Percentiles rank a stretch among this genome's conserved stretches.
These are phyloP conservation scores for Actinomortierella ambigua DNA, from an alignment of 371 early-diverging fungal genomes.

Conservation along the genomic window DNA sequence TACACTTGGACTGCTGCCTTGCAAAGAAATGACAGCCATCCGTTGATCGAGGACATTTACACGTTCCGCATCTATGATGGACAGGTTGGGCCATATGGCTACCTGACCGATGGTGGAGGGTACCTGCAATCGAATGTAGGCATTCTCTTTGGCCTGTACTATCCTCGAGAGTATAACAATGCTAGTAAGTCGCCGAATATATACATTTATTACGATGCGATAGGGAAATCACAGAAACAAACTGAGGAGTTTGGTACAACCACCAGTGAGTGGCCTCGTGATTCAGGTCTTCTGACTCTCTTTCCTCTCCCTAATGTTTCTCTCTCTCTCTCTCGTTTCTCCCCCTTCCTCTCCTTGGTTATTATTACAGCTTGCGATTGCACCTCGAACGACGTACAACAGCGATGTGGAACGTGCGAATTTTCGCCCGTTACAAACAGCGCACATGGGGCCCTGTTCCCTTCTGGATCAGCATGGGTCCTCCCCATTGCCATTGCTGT, in stretches of 20 bases:
- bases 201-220: too few species aligned
- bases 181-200: too few species aligned
- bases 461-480: too few species aligned
- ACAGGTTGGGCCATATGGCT: slow-evolving; percentile 17
- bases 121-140: slow-evolving; percentile 19
- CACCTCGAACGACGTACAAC: too few species aligned
- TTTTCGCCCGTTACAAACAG: too few species aligned
- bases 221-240: too few species aligned
- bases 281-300: neutral
- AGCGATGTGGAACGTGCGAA: too few species aligned
- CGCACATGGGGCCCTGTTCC: too few species aligned
- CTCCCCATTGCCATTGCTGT: too few species aligned
- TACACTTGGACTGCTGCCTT: slow-evolving; percentile 28
- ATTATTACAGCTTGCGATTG: neutral
- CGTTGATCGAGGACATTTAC: slow-evolving; percentile 20
- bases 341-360: neutral
- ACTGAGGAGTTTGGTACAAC: too few species aligned
- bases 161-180: neutral
- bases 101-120: slow-evolving; percentile 9
- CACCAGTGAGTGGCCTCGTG: too few species aligned
- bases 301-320: neutral
- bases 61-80: slow-evolving; percentile 43
- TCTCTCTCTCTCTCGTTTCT: neutral
- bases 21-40: slow-evolving; percentile 16
- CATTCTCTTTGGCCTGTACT: slow-evolving; percentile 34